Percentiles rank a stretch among this genome's conserved stretches.
These are phyloP conservation scores for Trichoderma reesei DNA, from an alignment of 495 filamentous ascomycete genomes.

Conservation along the genomic window DNA sequence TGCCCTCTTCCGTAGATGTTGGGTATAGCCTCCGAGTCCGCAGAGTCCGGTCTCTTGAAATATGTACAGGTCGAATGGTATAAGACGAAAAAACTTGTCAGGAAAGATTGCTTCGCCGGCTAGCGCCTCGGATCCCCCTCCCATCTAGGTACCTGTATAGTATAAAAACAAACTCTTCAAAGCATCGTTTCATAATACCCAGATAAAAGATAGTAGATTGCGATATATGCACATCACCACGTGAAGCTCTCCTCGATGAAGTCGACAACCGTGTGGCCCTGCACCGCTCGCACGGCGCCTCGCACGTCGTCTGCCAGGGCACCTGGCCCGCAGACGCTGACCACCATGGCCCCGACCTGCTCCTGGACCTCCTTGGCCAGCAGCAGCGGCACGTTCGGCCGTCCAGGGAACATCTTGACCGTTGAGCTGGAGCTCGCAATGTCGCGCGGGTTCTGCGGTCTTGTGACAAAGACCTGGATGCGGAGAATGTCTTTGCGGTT, in stretches of 20 bases:
- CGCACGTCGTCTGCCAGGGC: slow-evolving; percentile 76
- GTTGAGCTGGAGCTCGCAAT: slow-evolving; percentile 59
- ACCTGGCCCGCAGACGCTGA: slow-evolving; percentile 82
- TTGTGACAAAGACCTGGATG: slow-evolving; percentile 80
- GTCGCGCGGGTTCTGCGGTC: slow-evolving; percentile 62
- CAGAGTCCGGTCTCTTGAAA: neutral
- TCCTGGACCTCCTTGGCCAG: slow-evolving; percentile 65
- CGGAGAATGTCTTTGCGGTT: slow-evolving; percentile 66
- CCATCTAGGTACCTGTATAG: neutral
- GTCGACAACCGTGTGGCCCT: slow-evolving; percentile 56
- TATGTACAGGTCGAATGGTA: slow-evolving; percentile 6
- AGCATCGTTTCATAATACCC: neutral
- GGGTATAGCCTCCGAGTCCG: neutral
- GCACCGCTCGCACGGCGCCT: slow-evolving; percentile 55
- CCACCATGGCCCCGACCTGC: slow-evolving; percentile 81
- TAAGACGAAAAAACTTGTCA: too few relatives aligned
- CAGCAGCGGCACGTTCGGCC: slow-evolving; percentile 70
- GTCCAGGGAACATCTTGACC: slow-evolving; percentile 83
- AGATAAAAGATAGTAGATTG: slow-evolving; percentile 8
- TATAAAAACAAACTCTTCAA: neutral
- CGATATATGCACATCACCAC: slow-evolving; percentile 48
- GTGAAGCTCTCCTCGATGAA: slow-evolving; percentile 85
- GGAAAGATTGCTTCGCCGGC: neutral
- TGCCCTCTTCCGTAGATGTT: slow-evolving; percentile 5
- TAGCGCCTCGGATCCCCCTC: neutral